Base-by-base conservation (phyloP, 2,329 filamentous ascomycete species). In the Alternaria dauci region DNA sequence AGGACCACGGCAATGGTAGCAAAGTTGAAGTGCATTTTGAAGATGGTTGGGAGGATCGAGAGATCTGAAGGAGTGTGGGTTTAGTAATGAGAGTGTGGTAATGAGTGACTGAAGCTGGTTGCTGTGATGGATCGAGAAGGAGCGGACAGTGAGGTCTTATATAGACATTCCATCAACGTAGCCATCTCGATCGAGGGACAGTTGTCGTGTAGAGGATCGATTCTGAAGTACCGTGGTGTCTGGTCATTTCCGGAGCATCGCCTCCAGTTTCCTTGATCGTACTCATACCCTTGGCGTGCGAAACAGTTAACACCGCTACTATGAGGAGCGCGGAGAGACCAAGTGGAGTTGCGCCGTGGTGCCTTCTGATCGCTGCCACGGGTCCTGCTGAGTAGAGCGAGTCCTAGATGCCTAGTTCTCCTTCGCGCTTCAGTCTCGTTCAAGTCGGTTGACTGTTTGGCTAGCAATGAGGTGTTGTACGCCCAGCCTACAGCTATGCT, bases 391-490 rank as follows among this genome's bases (percentile, higher is more conserved):
- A 36, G 32, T 14, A 7, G 32, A 36, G 32, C 1, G 14, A 36
- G 12, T 36, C 32, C 12, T 36, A 34, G 1, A 5, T 34, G 32
- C 1, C 5, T 7, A 34, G 32, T 14, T 16, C 14, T 34, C 16
- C 6, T 3, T 34, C 14, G 32, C 2, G 3, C 14, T 16, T 3
- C 2, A 16, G 32, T 8, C 11, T 34, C 5, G 32, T 34, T 7
- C 5, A 0, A 3, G 6, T 36, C 0, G 12, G 5, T 36, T 16
- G 0, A 2, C 12, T 8, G 1, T 36, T 4, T 6, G 32, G 14
- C 5, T 8, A 7, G 32, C 2, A 0, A 36, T 36, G 32, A 36
- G 16, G 32, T 7, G 1, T 5, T 34, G 32, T 34, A 1, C 5
- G 1, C 14, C 32, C 14, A 36, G 32, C 2, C 5, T 14, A 36